Conservation (phyloP, 768 basidiomycete species). For the Tylopilus intermedius region DNA sequence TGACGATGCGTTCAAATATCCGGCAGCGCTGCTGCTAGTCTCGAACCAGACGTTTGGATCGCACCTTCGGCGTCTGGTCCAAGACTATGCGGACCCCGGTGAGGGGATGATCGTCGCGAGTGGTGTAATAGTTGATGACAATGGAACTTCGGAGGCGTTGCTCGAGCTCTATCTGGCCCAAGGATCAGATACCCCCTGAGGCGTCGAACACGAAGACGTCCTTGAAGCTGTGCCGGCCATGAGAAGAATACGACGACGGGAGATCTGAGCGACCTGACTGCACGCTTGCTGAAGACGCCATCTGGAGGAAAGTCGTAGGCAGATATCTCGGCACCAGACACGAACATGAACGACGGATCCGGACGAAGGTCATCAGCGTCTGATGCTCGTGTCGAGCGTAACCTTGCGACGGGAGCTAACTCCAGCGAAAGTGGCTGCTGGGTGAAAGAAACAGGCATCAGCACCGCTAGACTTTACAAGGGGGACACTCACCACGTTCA, state of each 20-base stretch:
- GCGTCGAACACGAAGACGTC: conserved; percentile 70
- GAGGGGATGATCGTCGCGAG: conserved; percentile 45
- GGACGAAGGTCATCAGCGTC: conserved; percentile 29
- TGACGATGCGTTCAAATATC: too few species aligned
- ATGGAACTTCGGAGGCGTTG: conserved; percentile 22
- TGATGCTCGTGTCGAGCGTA: conserved; percentile 36
- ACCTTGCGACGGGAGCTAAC: conserved; percentile 51
- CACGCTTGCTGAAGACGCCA: conserved; percentile 24
- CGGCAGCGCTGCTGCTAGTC: too few species aligned
- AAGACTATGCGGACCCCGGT: too few species aligned
- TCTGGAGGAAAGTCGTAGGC: conserved; percentile 36
- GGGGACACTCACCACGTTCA: conserved; percentile 40
- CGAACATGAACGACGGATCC: conserved; percentile 55
- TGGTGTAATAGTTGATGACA: conserved; percentile 27
- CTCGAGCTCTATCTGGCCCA: conserved; percentile 52
- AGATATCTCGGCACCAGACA: conserved; percentile 33
- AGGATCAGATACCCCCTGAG: conserved; percentile 44
- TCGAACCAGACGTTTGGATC: too few species aligned
- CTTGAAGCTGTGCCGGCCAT: conserved; percentile 46
- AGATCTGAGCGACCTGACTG: conserved; percentile 28
- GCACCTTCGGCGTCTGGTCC: too few species aligned
- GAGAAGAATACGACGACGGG: conserved; percentile 26
- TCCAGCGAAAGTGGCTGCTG: conserved; percentile 52
- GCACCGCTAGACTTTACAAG: background rate
- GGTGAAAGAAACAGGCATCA: background rate